These are phyloP conservation scores for Scedosporium aurantiacum DNA, from an alignment of 2,329 filamentous ascomycete species.

Conservation along the genomic window DNA sequence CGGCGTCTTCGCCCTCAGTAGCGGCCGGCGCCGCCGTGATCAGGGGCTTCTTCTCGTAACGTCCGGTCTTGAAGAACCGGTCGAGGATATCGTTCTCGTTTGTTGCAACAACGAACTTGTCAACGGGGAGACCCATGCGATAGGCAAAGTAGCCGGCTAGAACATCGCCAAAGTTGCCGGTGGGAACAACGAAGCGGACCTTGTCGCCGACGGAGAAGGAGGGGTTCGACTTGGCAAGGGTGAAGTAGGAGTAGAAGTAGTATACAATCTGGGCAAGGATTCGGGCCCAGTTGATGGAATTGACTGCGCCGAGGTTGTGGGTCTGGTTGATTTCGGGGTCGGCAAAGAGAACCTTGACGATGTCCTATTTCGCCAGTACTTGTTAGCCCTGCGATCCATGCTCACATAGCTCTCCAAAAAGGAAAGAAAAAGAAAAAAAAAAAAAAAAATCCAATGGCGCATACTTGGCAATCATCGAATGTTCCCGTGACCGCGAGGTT, in stretches of 20 bases:
- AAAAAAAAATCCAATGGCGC: constrained; percentile 6
- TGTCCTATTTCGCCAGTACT: constrained; percentile 44
- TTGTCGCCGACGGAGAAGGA: constrained; percentile 54
- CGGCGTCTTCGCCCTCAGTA: constrained; percentile 54
- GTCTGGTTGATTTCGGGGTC: constrained; percentile 74
- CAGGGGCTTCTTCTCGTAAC: constrained; percentile 71
- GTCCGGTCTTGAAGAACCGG: constrained; percentile 83
- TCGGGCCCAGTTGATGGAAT: constrained; percentile 92
- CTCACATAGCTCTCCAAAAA: not conserved
- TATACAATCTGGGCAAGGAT: constrained; percentile 96
- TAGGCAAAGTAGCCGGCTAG: constrained; percentile 87
- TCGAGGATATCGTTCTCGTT: constrained; percentile 97
- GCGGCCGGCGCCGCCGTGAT: constrained; percentile 30
- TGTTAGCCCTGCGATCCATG: not conserved
- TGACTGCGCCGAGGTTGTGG: constrained; percentile 82
- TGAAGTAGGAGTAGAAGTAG: constrained; percentile 93
- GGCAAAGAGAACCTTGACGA: constrained; percentile 84
- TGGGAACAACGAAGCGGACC: constrained; percentile 80
- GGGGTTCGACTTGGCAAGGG: constrained; percentile 51
- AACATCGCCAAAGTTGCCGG: constrained; percentile 95
- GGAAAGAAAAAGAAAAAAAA: not conserved
- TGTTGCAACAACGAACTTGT: constrained; percentile 85
- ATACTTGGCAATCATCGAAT: constrained; percentile 88
- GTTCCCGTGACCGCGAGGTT: constrained; percentile 82
- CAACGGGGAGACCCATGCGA: constrained; percentile 75